Percentiles rank a stretch among this genome's conserved stretches.
phyloP scores from a whole-genome alignment of 108 stramenopile genomes.

The Fragilariopsis cylindrus region DNA sequence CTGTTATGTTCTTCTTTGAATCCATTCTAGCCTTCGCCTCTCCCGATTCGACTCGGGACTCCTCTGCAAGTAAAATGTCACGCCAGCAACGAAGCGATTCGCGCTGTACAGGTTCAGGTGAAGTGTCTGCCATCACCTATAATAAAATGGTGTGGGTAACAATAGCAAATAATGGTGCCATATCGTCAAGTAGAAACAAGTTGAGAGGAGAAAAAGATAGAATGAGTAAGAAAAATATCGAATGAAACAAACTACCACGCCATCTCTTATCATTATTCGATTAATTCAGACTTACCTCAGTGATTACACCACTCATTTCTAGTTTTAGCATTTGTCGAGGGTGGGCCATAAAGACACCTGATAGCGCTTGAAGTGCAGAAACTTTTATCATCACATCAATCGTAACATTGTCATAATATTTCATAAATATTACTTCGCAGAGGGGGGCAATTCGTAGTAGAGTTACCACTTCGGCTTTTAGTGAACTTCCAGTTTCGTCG shows the following conservation, averaged over 20 bases:
- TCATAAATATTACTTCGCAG: slow-evolving; percentile 63
- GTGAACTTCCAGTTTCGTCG: neutral
- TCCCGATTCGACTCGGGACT: slow-evolving; percentile 79
- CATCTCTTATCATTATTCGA: slow-evolving; percentile 14
- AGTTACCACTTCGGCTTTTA: slow-evolving; percentile 19
- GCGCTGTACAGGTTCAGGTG: slow-evolving; percentile 57
- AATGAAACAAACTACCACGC: neutral
- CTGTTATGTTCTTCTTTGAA: slow-evolving; percentile 56
- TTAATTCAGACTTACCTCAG: neutral
- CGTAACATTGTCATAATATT: slow-evolving; percentile 48
- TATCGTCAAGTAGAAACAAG: too few species aligned
- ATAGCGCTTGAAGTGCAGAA: slow-evolving; percentile 67
- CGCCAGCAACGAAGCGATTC: slow-evolving; percentile 76
- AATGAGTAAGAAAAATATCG: neutral
- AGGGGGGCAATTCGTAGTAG: slow-evolving; percentile 45
- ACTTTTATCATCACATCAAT: slow-evolving; percentile 67
- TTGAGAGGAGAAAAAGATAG: too few species aligned
- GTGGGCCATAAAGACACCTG: slow-evolving; percentile 74
- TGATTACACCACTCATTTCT: slow-evolving; percentile 69
- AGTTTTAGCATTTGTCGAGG: slow-evolving; percentile 76
- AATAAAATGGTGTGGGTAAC: too few species aligned
- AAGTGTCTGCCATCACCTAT: slow-evolving; percentile 48
- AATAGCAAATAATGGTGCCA: neutral
- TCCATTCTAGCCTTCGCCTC: slow-evolving; percentile 80
- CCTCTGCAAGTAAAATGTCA: slow-evolving; percentile 78